Evolutionary conservation across 2,329 filamentous ascomycete genomes (phyloP), one percentile per base, ranked within the genome.

Genomic region (Diaporthe ilicicola): DNA sequence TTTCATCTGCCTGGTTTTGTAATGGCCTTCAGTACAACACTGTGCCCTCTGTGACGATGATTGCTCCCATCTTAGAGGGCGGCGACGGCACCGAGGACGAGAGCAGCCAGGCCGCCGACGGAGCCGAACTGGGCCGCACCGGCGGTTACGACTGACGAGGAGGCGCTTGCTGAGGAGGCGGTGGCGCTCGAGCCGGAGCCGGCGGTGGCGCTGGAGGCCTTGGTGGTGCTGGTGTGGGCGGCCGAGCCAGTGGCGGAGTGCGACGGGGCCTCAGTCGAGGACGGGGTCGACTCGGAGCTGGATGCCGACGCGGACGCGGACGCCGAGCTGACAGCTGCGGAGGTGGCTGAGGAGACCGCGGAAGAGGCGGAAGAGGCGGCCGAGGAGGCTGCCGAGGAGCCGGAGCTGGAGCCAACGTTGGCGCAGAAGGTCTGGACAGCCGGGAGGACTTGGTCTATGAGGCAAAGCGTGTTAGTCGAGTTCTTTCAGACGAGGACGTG

Each of bases 41-140:
- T 46, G 8, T n/a, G n/a, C 1, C 3, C 7, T 5, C n/a, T 2
- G 42, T 8, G 17, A 9, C 22, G 7, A 19, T 27, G 19, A 6
- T 27, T 10, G 13, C 15, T 29, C 29, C 12, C 13, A 19, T 5
- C 15, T 37, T 64, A 64, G 29, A 64, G 50, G 44, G 50, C 6
- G 44, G 59, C 59, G 19, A 64, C 10, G 34, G 59, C 59, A 27
- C 59, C 59, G 29, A 64, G 59, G n/a, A 64, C 7, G n/a, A 64
- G 22, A 37, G 59, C 59, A 50, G 59, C 59, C 19, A 64, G 44
- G 59, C 59, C 59, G 44, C 44, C 34, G 44, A 64, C 44, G 59
- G 59, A 50, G 29, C 59, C 59, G 59, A n/a, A 37, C 59, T 64
- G 59, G 12, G 59, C 59, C 19, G 59, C 59, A 50, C 59, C 59